Evolutionary conservation across 768 basidiomycete genomes (phyloP).

Genomic region (Hebeloma cylindrosporum): DNA sequence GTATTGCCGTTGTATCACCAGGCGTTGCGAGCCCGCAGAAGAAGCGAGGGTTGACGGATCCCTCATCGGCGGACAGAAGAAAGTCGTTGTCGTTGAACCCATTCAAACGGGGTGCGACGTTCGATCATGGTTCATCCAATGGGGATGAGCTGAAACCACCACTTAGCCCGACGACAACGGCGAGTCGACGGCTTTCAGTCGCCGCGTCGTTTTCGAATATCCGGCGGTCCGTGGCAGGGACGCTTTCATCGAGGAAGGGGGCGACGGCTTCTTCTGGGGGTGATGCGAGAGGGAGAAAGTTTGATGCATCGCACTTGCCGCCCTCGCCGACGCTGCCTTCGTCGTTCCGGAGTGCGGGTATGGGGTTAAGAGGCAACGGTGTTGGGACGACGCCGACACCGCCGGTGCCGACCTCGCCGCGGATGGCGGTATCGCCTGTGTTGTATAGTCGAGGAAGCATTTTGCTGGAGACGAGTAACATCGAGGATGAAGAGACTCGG

Average conservation of each 20-base stretch:
- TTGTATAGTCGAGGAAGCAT: slow-evolving; percentile 63
- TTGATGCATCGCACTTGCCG: slow-evolving; percentile 37
- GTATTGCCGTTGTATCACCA: background rate
- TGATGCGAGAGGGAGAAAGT: slow-evolving; percentile 19
- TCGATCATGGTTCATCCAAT: background rate
- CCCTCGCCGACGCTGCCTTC: slow-evolving; percentile 34
- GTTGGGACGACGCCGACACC: background rate
- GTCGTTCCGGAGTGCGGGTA: slow-evolving; percentile 9
- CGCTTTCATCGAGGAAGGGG: slow-evolving; percentile 26
- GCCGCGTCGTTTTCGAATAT: slow-evolving; percentile 41
- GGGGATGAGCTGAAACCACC: slow-evolving; percentile 15
- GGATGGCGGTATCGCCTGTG: slow-evolving; percentile 49
- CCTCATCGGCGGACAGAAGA: slow-evolving; percentile 17
- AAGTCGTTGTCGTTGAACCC: slow-evolving; percentile 39
- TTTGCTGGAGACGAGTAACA: slow-evolving; percentile 46
- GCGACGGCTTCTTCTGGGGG: slow-evolving; percentile 15
- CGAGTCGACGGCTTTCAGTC: slow-evolving; percentile 27
- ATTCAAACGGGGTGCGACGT: slow-evolving; percentile 34
- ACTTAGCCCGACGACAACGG: background rate
- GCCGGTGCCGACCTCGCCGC: slow-evolving; percentile 12
- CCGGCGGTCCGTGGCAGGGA: slow-evolving; percentile 45
- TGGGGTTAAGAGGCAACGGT: slow-evolving; percentile 2
- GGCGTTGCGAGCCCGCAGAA: too few relatives aligned
- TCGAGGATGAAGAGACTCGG: slow-evolving; percentile 68
- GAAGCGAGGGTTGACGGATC: background rate